Evolutionary conservation across 1,284 basidiomycete genomes (phyloP).

Genomic region (Heterobasidion irregulare): DNA sequence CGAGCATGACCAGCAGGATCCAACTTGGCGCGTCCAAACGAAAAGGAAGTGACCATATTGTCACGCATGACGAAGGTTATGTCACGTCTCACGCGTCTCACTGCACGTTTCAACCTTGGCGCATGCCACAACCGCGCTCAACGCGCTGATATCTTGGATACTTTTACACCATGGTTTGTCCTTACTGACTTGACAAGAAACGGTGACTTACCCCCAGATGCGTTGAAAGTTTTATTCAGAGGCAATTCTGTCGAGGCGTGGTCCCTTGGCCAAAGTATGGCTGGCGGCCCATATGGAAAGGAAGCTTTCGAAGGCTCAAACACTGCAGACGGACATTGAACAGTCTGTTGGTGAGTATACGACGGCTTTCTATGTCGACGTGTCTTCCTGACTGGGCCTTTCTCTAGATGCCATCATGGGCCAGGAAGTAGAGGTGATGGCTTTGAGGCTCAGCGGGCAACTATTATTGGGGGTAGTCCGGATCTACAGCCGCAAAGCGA

Average conservation of each 20-base stretch:
- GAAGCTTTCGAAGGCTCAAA: constrained; percentile 93
- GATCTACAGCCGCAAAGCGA: constrained; percentile 96
- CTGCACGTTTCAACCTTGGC: constrained; percentile 1
- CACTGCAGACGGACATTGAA: constrained; percentile 89
- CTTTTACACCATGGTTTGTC: constrained; percentile 21
- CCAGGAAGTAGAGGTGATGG: constrained; percentile 84
- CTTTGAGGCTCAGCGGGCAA: constrained; percentile 90
- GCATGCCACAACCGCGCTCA: constrained; percentile 18
- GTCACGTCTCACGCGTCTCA: constrained; percentile 1
- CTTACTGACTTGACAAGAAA: too few species aligned
- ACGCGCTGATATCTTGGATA: constrained; percentile 18
- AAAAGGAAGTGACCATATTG: constrained; percentile 6
- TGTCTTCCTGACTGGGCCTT: neutral
- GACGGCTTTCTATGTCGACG: neutral
- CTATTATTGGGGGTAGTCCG: constrained; percentile 92
- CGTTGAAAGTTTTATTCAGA: constrained; percentile 79
- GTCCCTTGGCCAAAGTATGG: constrained; percentile 96
- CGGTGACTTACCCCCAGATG: too few species aligned
- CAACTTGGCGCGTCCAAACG: neutral
- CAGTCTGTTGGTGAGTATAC: constrained; percentile 76
- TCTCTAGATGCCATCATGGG: constrained; percentile 77
- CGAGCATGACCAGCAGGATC: constrained; percentile 26
- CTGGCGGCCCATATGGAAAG: constrained; percentile 98
- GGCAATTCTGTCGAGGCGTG: constrained; percentile 86
- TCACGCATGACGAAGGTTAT: neutral